Base-by-base conservation (phyloP, 441 rosid genomes). In the Populus tomentosa region DNA sequence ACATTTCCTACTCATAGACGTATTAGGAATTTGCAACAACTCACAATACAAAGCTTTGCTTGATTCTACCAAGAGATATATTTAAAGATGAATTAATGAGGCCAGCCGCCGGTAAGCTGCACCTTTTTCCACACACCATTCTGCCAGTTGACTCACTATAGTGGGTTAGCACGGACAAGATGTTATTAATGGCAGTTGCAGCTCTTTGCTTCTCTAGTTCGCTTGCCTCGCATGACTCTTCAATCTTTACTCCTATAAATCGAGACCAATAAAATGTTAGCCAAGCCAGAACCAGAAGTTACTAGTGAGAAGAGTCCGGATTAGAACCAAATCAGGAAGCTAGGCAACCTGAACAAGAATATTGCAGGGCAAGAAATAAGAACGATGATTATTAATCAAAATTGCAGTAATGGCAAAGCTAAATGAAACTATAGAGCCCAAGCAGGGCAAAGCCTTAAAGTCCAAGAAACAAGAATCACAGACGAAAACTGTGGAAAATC, bases 1-100 rank as follows among this genome's bases (percentile, higher is more conserved):
- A 46, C 56, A 46, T 46, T 46, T 46, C 56, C 56, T 16, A 46
- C 6, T 46, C 20, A 73, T 64, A 40, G 59, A 82, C 84, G 82
- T 79, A 83, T 78, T 78, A 74, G 85, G 56, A 46, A 46, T 46
- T 46, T 14, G 56, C 81, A 84, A 85, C 77, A 88, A 90, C 99
- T 95, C 98, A 95, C 98, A 95, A 86, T 91, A 95, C 93, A 88
- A 93, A 95, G 89, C 98, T 95, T 87, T 95, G 99, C 89, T 92
- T 95, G 96, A 95, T 93, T 95, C 99, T 95, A 93, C 99, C 95
- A 59, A 95, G 99, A 86, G 98, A 95, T 81, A 93, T 87, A 88
- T 83, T 85, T 85, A 92, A 72, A 23, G 95, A 89, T 26, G 98
- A 89, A 79, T 84, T 90, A 81, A 90, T 79, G 70, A 82, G 87